phyloP scores from a whole-genome alignment of 2,329 filamentous ascomycete genomes.

The Sclerotiophoma versabilis region DNA sequence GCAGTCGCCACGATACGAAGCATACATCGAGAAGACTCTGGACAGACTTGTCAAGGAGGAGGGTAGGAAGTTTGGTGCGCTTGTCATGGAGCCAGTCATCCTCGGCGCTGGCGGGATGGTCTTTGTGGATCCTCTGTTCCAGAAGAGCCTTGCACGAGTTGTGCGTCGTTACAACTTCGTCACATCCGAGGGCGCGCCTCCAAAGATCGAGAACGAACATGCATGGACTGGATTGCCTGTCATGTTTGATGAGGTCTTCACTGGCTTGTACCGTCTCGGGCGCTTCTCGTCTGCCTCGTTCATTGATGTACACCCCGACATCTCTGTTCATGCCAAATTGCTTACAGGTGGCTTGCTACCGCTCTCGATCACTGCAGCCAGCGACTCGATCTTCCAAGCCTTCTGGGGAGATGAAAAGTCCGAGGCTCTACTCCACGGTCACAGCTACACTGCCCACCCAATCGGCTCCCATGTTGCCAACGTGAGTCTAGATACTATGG shows the following conservation, averaged over 20 bases:
- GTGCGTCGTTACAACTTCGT: constrained; percentile 69
- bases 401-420: constrained; percentile 77
- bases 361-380: constrained; percentile 77
- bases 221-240: constrained; percentile 78
- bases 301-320: constrained; percentile 72
- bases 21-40: constrained; percentile 65
- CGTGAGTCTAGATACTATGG: constrained; percentile 68
- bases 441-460: constrained; percentile 86
- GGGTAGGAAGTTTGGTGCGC: constrained; percentile 74
- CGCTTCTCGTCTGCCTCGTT: constrained; percentile 74
- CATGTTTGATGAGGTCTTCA: constrained; percentile 88
- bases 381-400: constrained; percentile 73
- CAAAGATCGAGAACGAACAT: constrained; percentile 5
- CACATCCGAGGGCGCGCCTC: constrained; percentile 9
- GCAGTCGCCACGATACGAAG: constrained; percentile 58
- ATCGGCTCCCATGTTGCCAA: constrained; percentile 81
- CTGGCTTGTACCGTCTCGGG: constrained; percentile 82
- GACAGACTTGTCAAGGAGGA: constrained; percentile 59
- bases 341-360: constrained; percentile 82
- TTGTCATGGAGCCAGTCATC: constrained; percentile 82
- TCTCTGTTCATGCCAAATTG: constrained; percentile 83
- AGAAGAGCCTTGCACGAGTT: constrained; percentile 71
- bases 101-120: constrained; percentile 86
- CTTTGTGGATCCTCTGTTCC: constrained; percentile 84
- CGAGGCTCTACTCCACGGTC: constrained; percentile 81